Conservation (phyloP, 2,329 filamentous ascomycete species). For the Curvularia verruculosa region DNA sequence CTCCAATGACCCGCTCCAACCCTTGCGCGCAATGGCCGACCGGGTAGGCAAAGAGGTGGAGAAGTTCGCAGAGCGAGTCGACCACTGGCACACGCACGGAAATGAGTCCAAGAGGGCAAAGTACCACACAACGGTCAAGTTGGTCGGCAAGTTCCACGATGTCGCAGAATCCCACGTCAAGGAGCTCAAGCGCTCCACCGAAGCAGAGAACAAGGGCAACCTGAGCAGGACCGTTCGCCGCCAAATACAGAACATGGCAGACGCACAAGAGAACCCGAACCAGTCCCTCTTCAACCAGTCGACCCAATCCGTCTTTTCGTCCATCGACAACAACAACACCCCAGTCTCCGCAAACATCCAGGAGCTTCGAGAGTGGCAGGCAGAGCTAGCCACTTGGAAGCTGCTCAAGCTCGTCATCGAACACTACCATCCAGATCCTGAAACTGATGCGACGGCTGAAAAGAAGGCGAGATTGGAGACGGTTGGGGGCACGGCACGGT, state of each 20-base stretch:
- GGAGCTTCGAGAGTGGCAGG: conserved; percentile 70
- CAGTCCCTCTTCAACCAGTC: conserved; percentile 26
- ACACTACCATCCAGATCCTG: conserved; percentile 61
- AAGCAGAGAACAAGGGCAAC: conserved; percentile 46
- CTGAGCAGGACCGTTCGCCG: conserved; percentile 41
- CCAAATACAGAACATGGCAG: conserved; percentile 41
- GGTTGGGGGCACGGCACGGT: conserved; percentile 50
- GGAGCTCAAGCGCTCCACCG: conserved; percentile 53
- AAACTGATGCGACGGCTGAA: conserved; percentile 38
- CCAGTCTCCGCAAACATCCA: conserved; percentile 49
- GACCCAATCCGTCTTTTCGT: conserved; percentile 24
- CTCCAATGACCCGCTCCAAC: conserved; percentile 58
- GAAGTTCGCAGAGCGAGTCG: conserved; percentile 80
- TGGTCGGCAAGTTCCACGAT: conserved; percentile 53
- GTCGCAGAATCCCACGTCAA: conserved; percentile 59
- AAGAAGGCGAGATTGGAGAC: conserved; percentile 42
- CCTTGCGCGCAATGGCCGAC: conserved; percentile 68
- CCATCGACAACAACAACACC: conserved; percentile 21
- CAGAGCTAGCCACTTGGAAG: conserved; percentile 91
- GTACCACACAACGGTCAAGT: conserved; percentile 57
- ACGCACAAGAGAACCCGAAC: conserved; percentile 18
- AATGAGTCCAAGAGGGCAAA: conserved; percentile 50
- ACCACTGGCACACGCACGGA: conserved; percentile 64
- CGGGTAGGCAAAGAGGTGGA: conserved; percentile 82
- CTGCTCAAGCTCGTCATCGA: conserved; percentile 77